Percentiles rank a stretch among this genome's conserved stretches.
phyloP scores from a whole-genome alignment of 1,284 basidiomycete genomes.

The Boletus holoroseus region DNA sequence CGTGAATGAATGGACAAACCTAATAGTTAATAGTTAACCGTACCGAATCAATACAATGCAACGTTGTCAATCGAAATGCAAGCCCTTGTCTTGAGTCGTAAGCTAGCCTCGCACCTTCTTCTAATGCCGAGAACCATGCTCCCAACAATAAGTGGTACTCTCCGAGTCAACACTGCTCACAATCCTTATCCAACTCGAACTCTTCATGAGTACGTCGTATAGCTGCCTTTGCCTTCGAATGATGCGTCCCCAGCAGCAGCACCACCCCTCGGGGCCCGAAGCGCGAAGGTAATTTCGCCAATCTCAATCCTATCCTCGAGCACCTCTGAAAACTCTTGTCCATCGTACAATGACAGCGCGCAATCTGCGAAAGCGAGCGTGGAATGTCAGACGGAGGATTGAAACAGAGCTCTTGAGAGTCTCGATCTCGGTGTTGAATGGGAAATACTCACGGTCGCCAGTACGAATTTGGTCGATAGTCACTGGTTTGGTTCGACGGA shows the following conservation, averaged over 20 bases:
- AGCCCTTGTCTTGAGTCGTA: background rate
- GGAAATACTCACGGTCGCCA: conserved; percentile 13
- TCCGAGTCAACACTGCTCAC: background rate
- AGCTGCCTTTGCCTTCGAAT: background rate
- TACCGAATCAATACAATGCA: background rate
- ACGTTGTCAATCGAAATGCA: background rate
- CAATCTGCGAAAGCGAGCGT: conserved; percentile 13
- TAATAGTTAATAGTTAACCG: background rate
- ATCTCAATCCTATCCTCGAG: conserved; percentile 18
- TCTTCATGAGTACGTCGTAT: background rate
- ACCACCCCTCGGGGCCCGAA: conserved; percentile 5
- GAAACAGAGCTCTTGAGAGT: background rate
- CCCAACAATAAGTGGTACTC: too few relatives aligned
- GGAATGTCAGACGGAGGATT: background rate
- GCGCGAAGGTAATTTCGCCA: conserved; percentile 23
- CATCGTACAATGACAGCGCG: conserved; percentile 22
- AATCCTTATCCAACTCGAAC: background rate
- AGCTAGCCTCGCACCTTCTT: background rate
- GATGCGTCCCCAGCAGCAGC: background rate
- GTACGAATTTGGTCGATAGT: conserved; percentile 22
- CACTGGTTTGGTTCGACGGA: conserved; percentile 22
- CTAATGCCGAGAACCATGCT: background rate
- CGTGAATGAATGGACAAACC: background rate
- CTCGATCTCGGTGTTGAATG: background rate
- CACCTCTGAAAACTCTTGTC: conserved; percentile 1